Percentiles rank a stretch among this genome's conserved stretches.
Evolutionary conservation across 768 basidiomycete genomes (phyloP).

Genomic region (Mycena rebaudengoi): DNA sequence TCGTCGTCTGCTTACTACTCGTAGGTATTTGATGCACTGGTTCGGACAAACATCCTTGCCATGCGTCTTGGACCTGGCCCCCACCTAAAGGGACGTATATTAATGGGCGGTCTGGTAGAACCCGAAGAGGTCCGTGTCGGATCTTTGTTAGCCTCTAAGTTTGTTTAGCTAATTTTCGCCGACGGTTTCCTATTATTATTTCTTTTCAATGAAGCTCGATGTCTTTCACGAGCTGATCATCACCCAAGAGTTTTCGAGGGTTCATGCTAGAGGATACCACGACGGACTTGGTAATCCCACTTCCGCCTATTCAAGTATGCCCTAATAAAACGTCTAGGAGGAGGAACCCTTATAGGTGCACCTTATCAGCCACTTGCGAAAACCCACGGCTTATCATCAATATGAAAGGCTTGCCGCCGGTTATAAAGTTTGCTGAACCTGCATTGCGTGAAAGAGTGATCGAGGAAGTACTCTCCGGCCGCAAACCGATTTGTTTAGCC

Average conservation of each 20-base stretch:
- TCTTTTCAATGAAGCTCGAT: conserved; percentile 66
- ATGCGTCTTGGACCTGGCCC: conserved; percentile 91
- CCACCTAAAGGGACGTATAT: conserved; percentile 78
- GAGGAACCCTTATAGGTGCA: conserved; percentile 66
- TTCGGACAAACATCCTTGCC: conserved; percentile 60
- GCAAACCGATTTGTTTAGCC: conserved; percentile 85
- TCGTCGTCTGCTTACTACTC: conserved; percentile 36
- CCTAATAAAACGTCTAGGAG: conserved; percentile 51
- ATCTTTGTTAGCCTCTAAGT: conserved; percentile 48
- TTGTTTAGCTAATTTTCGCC: no score
- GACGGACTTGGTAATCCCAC: conserved; percentile 59
- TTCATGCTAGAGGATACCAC: conserved; percentile 78
- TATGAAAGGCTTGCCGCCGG: conserved; percentile 73
- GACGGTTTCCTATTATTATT: conserved; percentile 1
- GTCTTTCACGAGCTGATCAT: conserved; percentile 91
- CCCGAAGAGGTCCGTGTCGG: conserved; percentile 86
- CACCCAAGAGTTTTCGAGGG: conserved; percentile 79
- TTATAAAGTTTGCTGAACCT: conserved; percentile 81
- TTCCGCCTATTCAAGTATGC: background rate
- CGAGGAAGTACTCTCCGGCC: conserved; percentile 72
- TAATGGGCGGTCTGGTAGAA: conserved; percentile 78
- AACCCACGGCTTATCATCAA: background rate
- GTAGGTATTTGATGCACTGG: background rate
- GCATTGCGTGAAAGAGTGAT: conserved; percentile 63
- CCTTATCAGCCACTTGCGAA: no score